Conservation (phyloP, 2,329 filamentous ascomycete genomes). For the Lachnellula arida region DNA sequence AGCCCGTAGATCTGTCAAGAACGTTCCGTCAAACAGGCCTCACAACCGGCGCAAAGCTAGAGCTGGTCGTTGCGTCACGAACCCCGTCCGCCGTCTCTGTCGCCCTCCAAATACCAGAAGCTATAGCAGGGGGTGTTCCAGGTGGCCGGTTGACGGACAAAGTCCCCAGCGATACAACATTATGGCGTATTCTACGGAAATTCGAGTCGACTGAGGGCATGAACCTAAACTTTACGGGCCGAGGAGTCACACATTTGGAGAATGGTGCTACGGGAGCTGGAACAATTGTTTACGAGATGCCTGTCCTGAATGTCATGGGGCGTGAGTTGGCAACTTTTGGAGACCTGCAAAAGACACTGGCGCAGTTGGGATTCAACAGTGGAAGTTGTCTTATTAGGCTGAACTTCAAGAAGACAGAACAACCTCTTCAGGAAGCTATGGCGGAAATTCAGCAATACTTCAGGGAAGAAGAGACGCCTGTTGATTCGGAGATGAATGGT, state of each 20-base stretch:
- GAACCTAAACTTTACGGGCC: slow-evolving; percentile 76
- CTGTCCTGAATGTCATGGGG: slow-evolving; percentile 78
- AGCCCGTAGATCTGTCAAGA: slow-evolving; percentile 77
- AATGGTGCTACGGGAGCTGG: slow-evolving; percentile 54
- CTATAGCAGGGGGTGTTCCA: slow-evolving; percentile 58
- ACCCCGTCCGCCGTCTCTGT: slow-evolving; percentile 83
- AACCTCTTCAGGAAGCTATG: slow-evolving; percentile 82
- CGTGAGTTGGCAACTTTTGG: slow-evolving; percentile 70
- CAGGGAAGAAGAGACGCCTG: slow-evolving; percentile 31
- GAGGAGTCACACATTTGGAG: slow-evolving; percentile 63
- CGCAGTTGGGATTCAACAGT: slow-evolving; percentile 80
- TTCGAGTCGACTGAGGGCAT: slow-evolving; percentile 70
- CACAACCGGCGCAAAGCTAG: slow-evolving; percentile 79
- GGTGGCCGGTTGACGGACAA: slow-evolving; percentile 73
- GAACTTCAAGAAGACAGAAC: slow-evolving; percentile 69
- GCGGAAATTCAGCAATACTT: slow-evolving; percentile 74
- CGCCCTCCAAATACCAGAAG: slow-evolving; percentile 76
- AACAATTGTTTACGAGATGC: slow-evolving; percentile 82
- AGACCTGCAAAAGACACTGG: slow-evolving; percentile 84
- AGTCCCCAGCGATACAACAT: slow-evolving; percentile 78
- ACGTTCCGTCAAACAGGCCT: slow-evolving; percentile 81
- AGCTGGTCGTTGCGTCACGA: slow-evolving; percentile 81
- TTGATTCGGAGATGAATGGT: slow-evolving; percentile 11
- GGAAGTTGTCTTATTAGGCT: slow-evolving; percentile 77
- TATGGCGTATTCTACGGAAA: slow-evolving; percentile 87